Base-by-base conservation (phyloP, 1,139 yeast species). In the Zygosaccharomyces pseudobailii region DNA sequence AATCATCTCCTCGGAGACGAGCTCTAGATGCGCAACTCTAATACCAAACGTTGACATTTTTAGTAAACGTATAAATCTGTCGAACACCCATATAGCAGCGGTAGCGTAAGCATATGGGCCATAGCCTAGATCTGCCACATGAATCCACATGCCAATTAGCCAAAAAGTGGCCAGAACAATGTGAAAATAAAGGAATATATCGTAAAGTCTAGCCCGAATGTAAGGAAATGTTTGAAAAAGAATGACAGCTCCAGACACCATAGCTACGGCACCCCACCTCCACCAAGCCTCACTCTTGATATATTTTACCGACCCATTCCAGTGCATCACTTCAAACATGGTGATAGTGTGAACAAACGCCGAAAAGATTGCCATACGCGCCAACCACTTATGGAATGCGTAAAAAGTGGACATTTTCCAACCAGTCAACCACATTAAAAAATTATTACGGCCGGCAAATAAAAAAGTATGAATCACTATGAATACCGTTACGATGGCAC, bases 401-500 rank as follows among this genome's bases (percentile, higher is more conserved):
- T 81, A 69, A 61, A 84, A 82, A 40, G 85, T 73, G 2, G 80
- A 69, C 55, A 75, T 75, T 20, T 78, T 71, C 83, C 87, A 82
- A 36, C 87, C 85, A 3, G 87, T 80, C 37, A 80, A 40, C 71
- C 76, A 75, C 54, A 78, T 76, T 57, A 84, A 62, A 49, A 84
- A 67, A 59, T 84, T 84, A 61, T 84, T 84, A 68, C 87, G 71
- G 24, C 84, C 83, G 8, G 80, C 79, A 62, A 81, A 79, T 36
- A 80, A 66, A 41, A 78, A 68, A 36, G 77, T 59, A 5, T 74
- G 51, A 6, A 85, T 84, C 35, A 76, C 61, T 48, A 74, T 61
- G 52, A 70, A 70, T 34, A 71, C 53, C 2, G 73, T 68, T 52
- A 78, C 59, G 33, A 74, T 58, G 24, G 82, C 86, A 1, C 82